Conservation (phyloP, 192 early-diverging fungal genomes). For the Linnemannia elongata region DNA sequence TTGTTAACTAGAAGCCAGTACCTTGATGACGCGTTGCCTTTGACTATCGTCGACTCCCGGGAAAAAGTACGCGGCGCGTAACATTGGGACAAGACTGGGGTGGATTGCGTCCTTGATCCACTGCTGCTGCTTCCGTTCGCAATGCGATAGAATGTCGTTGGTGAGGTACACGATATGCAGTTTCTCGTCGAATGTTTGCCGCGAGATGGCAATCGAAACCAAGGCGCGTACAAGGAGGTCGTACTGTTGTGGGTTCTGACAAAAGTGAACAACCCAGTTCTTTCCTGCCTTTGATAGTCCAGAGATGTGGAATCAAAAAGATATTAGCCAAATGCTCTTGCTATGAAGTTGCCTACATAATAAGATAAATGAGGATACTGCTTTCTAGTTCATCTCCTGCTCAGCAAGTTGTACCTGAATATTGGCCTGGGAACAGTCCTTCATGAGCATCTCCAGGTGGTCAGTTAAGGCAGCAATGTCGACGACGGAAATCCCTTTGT, state of each 20-base stretch:
- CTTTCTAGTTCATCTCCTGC: background rate
- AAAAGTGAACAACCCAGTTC: constrained; percentile 64
- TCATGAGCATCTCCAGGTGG: constrained; percentile 62
- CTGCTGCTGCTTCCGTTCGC: constrained; percentile 56
- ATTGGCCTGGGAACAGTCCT: constrained; percentile 67
- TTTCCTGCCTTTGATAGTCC: constrained; percentile 59
- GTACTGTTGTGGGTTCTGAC: constrained; percentile 55
- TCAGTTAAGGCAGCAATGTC: constrained; percentile 42
- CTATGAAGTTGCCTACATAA: no score
- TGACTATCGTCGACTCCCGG: constrained; percentile 54
- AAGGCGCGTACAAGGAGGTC: constrained; percentile 54
- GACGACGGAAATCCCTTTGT: constrained; percentile 3
- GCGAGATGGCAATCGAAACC: constrained; percentile 57
- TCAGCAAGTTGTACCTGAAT: constrained; percentile 59
- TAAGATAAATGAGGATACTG: no score
- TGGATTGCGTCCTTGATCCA: constrained; percentile 65
- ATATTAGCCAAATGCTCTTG: no score
- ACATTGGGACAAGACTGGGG: constrained; percentile 58
- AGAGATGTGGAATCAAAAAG: no score
- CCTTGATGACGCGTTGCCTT: constrained; percentile 64
- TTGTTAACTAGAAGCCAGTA: background rate
- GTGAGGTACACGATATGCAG: constrained; percentile 66
- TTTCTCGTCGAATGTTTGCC: constrained; percentile 58
- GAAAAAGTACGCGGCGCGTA: constrained; percentile 63
- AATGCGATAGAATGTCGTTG: constrained; percentile 67